Conservation (phyloP, 2,329 filamentous ascomycete genomes). For the Colletotrichum musae region DNA sequence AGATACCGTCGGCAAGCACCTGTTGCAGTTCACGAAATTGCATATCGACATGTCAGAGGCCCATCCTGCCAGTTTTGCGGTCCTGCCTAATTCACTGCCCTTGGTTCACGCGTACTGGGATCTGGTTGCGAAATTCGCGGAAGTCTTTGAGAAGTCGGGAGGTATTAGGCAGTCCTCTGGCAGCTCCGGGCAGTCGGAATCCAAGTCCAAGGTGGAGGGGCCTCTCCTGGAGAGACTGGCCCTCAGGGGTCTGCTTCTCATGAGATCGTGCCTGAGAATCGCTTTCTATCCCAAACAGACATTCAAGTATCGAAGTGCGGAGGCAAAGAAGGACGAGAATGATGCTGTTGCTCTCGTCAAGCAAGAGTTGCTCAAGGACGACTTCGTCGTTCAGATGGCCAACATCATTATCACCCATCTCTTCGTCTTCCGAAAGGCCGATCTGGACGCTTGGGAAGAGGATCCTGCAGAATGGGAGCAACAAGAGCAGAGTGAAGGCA, state of each 20-base stretch:
- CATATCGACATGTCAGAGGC: constrained; percentile 87
- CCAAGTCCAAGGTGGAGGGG: constrained; percentile 68
- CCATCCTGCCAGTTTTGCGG: constrained; percentile 86
- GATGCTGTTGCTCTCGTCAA: constrained; percentile 80
- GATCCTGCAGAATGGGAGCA: constrained; percentile 97
- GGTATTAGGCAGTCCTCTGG: constrained; percentile 65
- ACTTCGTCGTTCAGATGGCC: constrained; percentile 85
- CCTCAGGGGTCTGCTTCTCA: constrained; percentile 84
- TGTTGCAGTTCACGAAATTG: constrained; percentile 91
- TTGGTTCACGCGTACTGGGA: constrained; percentile 90
- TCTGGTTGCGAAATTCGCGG: constrained; percentile 82
- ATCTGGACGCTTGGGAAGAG: constrained; percentile 93
- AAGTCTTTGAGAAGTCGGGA: constrained; percentile 76
- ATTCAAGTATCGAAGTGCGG: constrained; percentile 84
- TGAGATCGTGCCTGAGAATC: constrained; percentile 88
- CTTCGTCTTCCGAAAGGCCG: constrained; percentile 87
- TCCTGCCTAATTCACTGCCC: constrained; percentile 83
- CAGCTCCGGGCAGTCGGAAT: constrained; percentile 49
- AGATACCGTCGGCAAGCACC: constrained; percentile 83
- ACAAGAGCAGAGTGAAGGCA: constrained; percentile 85
- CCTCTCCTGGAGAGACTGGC: constrained; percentile 83
- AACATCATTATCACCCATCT: constrained; percentile 88
- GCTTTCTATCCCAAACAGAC: constrained; percentile 85
- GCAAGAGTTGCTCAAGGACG: constrained; percentile 79
- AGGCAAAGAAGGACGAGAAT: constrained; percentile 83